Base-by-base conservation (phyloP, 768 basidiomycete genomes). In the Russula virescens region DNA sequence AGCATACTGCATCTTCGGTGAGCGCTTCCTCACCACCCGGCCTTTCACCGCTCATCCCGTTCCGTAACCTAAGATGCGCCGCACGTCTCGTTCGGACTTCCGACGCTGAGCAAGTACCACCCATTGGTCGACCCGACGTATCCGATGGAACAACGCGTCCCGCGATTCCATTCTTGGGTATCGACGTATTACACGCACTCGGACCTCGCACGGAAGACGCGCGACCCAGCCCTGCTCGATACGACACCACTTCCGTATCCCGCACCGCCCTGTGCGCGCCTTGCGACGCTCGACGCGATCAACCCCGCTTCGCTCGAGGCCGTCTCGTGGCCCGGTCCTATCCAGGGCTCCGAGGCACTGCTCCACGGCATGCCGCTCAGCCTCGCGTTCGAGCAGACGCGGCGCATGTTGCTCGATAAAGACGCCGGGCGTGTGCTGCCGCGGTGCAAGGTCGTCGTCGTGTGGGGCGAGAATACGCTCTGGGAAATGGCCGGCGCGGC, bases 281-380 rank as follows among this genome's bases (percentile, higher is more conserved):
- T 47, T 3, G 54, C 66, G 40, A 67, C 65, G 52, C 65, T 67
- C 31, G 59, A 67, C 52, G 60, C 34, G 23, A 67, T 67, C 46
- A 2, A 23, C 2, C 51, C 63, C 16, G 66, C 46, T 10, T 46
- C 57, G 6, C 64, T 61, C 9, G 55, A 50, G 26, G 31, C 61
- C n/a, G 60, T 65, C 38, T 56, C 64, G n/a, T n/a, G 34, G 34
- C 34, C 65, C 5, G 66, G 63, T 3, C 58, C 63, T n/a, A 65
- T 61, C 16, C 59, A 57, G 59, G 58, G 63, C 19, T 67, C 66
- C 6, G 66, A 67, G 57, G 58, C 50, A 4, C 49, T 56, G 64
- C 47, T 67, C 6, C 47, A 61, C 47, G 55, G 47, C 46, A 61
- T 61, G 53, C 63, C 66, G 25, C 63, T 60, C 34, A 25, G 48